Evolutionary conservation across 1,139 yeast species (phyloP).

Genomic region (Saccharomyces hybrid): DNA sequence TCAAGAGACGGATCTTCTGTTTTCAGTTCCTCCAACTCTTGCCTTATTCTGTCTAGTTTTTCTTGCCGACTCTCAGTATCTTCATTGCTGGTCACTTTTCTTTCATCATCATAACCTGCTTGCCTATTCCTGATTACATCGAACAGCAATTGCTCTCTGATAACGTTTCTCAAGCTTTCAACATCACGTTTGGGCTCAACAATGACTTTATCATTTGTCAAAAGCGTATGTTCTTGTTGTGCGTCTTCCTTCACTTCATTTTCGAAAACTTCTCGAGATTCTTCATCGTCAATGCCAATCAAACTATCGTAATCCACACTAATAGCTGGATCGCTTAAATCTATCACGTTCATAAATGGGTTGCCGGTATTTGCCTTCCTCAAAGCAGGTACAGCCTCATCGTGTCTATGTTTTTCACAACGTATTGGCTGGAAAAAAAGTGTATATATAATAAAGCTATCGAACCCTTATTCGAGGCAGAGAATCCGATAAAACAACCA

Average conservation of each 20-base stretch:
- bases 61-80: background rate
- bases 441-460: background rate
- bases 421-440: background rate
- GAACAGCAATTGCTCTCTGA: background rate
- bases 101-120: background rate
- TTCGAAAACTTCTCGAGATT: background rate
- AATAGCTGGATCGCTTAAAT: background rate
- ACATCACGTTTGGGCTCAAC: background rate
- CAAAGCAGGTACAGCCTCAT: background rate
- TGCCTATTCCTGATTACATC: background rate
- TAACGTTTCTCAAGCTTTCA: background rate
- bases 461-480: background rate
- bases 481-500: background rate
- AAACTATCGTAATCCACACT: background rate
- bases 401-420: background rate
- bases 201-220: background rate
- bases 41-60: background rate
- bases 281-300: background rate
- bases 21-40: background rate
- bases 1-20: background rate
- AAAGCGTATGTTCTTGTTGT: background rate
- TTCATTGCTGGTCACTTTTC: background rate
- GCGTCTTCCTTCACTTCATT: background rate
- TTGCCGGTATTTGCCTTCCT: background rate
- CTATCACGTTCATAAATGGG: constrained; percentile 4